phyloP scores from a whole-genome alignment of 495 filamentous ascomycete species.

The Cladorrhinum samala region DNA sequence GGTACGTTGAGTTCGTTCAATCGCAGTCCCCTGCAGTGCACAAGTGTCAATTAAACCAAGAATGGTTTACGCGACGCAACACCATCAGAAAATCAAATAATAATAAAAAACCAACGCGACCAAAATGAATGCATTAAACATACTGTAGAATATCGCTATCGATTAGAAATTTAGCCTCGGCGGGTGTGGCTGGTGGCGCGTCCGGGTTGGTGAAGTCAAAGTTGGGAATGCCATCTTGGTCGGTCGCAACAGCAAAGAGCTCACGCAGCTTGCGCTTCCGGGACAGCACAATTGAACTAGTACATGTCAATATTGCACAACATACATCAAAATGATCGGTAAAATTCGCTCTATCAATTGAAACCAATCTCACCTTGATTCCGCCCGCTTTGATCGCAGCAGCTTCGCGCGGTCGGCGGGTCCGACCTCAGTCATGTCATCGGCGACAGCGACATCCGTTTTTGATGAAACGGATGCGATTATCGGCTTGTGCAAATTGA shows the following conservation, averaged over 20 bases:
- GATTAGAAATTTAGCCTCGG: conserved; percentile 62
- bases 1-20: conserved; percentile 70
- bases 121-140: conserved; percentile 26
- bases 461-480: conserved; percentile 46
- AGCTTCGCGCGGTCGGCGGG: conserved; percentile 49
- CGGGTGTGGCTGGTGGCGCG: conserved; percentile 44
- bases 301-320: conserved; percentile 32
- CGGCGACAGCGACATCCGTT: conserved; percentile 53
- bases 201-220: conserved; percentile 37
- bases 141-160: conserved; percentile 73
- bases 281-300: conserved; percentile 66
- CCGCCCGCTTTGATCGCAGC: conserved; percentile 47
- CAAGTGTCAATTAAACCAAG: conserved; percentile 6
- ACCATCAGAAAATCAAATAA: conserved; percentile 17
- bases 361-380: conserved; percentile 40
- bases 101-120: conserved; percentile 7
- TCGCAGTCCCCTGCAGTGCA: conserved; percentile 54
- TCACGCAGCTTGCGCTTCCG: conserved; percentile 80
- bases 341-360: conserved; percentile 37
- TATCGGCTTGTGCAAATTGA: conserved; percentile 25
- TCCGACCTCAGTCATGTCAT: conserved; percentile 55
- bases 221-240: conserved; percentile 38
- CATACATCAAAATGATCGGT: conserved; percentile 41
- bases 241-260: conserved; percentile 59
- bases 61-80: conserved; percentile 5